These are phyloP conservation scores for Daldinia caldariorum DNA, from an alignment of 495 filamentous ascomycete genomes.

Conservation along the genomic window DNA sequence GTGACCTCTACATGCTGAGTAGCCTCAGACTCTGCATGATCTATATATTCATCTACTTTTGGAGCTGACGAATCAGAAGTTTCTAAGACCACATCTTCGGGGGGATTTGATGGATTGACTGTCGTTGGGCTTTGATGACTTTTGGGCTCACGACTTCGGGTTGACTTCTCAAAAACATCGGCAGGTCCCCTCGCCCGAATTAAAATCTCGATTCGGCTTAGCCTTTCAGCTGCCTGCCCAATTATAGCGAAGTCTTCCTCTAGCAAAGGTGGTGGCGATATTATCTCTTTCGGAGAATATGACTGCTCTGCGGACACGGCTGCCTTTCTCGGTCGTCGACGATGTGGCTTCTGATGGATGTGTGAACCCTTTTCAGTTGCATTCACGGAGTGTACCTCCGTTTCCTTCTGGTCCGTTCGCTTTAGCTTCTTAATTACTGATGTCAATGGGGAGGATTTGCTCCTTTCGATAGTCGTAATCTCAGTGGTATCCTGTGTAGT, in stretches of 20 bases:
- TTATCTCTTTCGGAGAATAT: background rate
- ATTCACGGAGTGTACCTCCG: background rate
- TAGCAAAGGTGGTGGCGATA: conserved; percentile 3
- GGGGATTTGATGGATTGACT: background rate
- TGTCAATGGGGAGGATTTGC: conserved; percentile 15
- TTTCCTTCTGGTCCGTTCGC: background rate
- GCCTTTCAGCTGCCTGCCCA: conserved; percentile 1
- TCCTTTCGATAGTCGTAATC: background rate
- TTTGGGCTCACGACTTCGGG: conserved; percentile 25
- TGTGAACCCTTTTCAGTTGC: background rate
- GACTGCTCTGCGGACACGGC: conserved; percentile 6
- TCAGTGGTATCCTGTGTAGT: conserved; percentile 12
- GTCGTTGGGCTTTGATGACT: background rate
- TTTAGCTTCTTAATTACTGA: background rate
- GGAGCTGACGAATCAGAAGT: background rate
- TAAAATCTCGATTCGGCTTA: conserved; percentile 2
- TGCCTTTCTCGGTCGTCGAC: conserved; percentile 20
- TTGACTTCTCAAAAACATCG: conserved; percentile 15
- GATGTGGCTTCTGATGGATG: conserved; percentile 7
- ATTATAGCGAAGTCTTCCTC: conserved; percentile 9
- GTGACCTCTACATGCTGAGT: background rate
- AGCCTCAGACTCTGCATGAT: background rate
- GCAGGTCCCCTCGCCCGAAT: conserved; percentile 1
- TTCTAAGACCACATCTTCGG: background rate
- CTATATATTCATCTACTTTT: background rate